Base-by-base conservation (phyloP, 2,329 filamentous ascomycete genomes). In the Paraphoma chrysanthemicola region DNA sequence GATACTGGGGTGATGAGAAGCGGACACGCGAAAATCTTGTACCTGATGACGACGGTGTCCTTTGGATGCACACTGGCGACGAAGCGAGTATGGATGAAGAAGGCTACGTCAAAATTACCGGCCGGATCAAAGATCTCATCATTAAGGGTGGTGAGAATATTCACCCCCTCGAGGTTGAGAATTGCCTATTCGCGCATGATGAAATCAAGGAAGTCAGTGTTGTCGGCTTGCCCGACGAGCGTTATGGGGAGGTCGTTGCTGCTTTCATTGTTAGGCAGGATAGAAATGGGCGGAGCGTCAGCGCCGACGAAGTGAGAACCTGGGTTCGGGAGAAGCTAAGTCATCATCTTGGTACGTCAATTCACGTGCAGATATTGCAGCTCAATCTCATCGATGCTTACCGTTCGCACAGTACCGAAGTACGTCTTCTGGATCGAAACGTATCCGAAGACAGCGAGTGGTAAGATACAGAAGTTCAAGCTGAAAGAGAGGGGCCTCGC, bases 81-180 rank as follows among this genome's bases (percentile, higher is more conserved):
- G 94, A 98, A 80, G 95, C 93, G 1, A 80, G 82, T 50, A 96
- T 98, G 85, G 92, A 96, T 59, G 82, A 78, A 4, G 83, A 93
- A 29, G 95, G 94, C 2, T 98, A 93, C 72, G 86, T 97, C 2
- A 85, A 86, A 65, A 97, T 98, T 70, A 97, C 93, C 0, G 92
- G 93, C 3, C 84, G 93, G 14, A 94, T 97, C 72, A 98, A 98
- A 78, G 95, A 99, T 73, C 78, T 98, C 52, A 97, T 99, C 67
- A 98, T 98, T 72, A 86, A 92, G 28, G 94, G 91, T 29, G 95
- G 95, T 23, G 95, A 98, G 75, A 99, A 99, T 74, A 97, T 97
- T 53, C 92, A 97, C 74, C 95, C 95, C 0, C 82, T 97, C 6
- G 95, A 98, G 76, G 84, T 98, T 3, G 95, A 99, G 76, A 93